These are phyloP conservation scores for Haberlea rhodopensis DNA, from an alignment of 257 asterid species.

Conservation along the genomic window DNA sequence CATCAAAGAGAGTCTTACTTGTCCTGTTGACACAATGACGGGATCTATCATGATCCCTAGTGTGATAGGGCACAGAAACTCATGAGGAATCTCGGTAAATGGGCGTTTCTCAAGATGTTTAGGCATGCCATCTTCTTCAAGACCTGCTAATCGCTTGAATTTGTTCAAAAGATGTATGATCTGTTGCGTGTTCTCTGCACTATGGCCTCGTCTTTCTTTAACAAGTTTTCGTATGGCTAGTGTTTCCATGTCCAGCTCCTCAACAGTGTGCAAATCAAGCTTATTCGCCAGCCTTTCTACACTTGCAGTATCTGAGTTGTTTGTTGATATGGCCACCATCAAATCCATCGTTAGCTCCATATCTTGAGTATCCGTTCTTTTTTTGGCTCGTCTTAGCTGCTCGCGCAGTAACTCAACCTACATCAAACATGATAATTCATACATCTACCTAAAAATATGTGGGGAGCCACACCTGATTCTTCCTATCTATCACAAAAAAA, in stretches of 20 bases:
- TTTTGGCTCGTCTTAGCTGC: constrained; percentile 63
- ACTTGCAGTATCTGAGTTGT: constrained; percentile 59
- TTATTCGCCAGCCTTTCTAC: constrained; percentile 77
- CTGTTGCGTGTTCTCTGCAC: constrained; percentile 50
- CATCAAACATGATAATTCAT: background rate
- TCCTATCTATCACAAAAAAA: too few species aligned
- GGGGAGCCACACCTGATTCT: too few species aligned
- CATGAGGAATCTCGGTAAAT: constrained; percentile 56
- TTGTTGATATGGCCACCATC: constrained; percentile 67
- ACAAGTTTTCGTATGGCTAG: constrained; percentile 47
- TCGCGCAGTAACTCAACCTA: constrained; percentile 61
- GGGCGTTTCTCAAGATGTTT: constrained; percentile 30
- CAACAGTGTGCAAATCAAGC: constrained; percentile 54
- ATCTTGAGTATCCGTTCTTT: constrained; percentile 70
- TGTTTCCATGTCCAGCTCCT: constrained; percentile 62
- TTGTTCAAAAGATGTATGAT: constrained; percentile 51
- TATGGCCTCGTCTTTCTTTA: constrained; percentile 41
- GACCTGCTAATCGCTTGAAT: constrained; percentile 53
- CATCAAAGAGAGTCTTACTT: too few species aligned
- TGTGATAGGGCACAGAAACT: constrained; percentile 87
- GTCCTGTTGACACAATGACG: constrained; percentile 83
- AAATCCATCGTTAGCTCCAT: constrained; percentile 91
- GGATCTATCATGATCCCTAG: constrained; percentile 92
- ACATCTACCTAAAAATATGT: too few species aligned
- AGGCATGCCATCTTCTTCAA: constrained; percentile 34